Percentiles rank a stretch among this genome's conserved stretches.
Evolutionary conservation across 345 rosid species (phyloP).

Genomic region (Citrus cavaleriei): DNA sequence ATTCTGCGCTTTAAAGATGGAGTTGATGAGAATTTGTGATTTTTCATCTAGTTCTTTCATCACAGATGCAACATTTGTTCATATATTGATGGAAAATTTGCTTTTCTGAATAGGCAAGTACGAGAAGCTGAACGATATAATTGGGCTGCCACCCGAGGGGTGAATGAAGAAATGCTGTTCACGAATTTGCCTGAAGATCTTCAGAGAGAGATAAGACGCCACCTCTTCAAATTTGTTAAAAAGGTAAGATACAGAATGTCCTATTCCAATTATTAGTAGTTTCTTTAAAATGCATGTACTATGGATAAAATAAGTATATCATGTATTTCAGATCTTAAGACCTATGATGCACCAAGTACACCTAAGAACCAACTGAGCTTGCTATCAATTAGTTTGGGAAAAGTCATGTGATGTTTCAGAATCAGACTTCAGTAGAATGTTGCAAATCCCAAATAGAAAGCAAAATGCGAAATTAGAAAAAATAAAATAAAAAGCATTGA

Average conservation of each 20-base stretch:
- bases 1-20: background rate
- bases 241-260: slow-evolving; percentile 39
- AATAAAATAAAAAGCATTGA: background rate
- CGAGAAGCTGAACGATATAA: slow-evolving; percentile 72
- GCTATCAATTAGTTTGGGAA: background rate
- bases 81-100: slow-evolving; percentile 5
- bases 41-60: background rate
- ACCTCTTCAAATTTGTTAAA: slow-evolving; percentile 76
- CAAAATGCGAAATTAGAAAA: background rate
- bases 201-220: slow-evolving; percentile 84
- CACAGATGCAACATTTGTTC: background rate
- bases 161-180: slow-evolving; percentile 65
- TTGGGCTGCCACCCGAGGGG: slow-evolving; percentile 95
- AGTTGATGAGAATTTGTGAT: background rate
- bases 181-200: slow-evolving; percentile 85
- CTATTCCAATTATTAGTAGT: background rate
- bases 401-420: background rate
- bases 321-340: background rate
- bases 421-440: background rate
- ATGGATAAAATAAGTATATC: slow-evolving; percentile 1
- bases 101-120: slow-evolving; percentile 52
- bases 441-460: background rate
- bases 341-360: background rate
- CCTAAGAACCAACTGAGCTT: background rate
- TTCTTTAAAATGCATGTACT: background rate